Evolutionary conservation across 1,139 yeast species (phyloP).

Genomic region (Yamadazyma buinensis): DNA sequence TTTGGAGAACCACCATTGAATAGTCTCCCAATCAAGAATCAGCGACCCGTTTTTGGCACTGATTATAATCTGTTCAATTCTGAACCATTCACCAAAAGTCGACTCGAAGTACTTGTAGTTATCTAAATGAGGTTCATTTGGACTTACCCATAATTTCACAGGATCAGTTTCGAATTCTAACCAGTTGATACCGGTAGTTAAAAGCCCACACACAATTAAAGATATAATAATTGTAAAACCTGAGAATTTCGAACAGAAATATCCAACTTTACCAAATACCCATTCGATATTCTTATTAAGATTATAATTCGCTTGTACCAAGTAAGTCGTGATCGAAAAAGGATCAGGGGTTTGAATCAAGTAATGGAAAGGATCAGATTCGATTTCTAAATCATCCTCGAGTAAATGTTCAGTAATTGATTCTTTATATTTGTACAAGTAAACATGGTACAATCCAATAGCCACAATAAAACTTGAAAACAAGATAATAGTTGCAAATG

Average conservation of each 20-base stretch:
- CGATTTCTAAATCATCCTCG: slow-evolving; percentile 19
- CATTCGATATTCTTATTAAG: slow-evolving; percentile 18
- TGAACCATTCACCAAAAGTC: slow-evolving; percentile 87
- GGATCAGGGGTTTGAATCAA: slow-evolving; percentile 5
- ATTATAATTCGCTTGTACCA: slow-evolving; percentile 8
- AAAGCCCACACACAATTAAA: slow-evolving; percentile 36
- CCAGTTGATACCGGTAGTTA: slow-evolving; percentile 51
- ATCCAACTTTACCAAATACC: slow-evolving; percentile 46
- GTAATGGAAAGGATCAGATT: slow-evolving; percentile 15
- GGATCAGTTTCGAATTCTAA: slow-evolving; percentile 75
- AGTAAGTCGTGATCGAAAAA: neutral
- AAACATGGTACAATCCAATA: slow-evolving; percentile 38
- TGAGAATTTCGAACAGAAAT: slow-evolving; percentile 58
- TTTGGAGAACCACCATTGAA: slow-evolving; percentile 85
- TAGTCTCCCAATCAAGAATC: slow-evolving; percentile 57
- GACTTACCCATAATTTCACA: slow-evolving; percentile 84
- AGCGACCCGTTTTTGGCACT: slow-evolving; percentile 60
- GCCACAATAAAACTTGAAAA: slow-evolving; percentile 40
- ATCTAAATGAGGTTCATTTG: slow-evolving; percentile 64
- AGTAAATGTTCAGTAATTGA: slow-evolving; percentile 4
- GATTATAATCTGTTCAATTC: slow-evolving; percentile 80
- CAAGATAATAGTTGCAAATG: slow-evolving; percentile 53
- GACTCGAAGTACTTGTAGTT: slow-evolving; percentile 71
- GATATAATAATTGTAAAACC: slow-evolving; percentile 47
- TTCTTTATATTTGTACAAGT: slow-evolving; percentile 19